Conservation (phyloP, 2,329 filamentous ascomycete genomes). For the Penicillium fuscoglaucum region DNA sequence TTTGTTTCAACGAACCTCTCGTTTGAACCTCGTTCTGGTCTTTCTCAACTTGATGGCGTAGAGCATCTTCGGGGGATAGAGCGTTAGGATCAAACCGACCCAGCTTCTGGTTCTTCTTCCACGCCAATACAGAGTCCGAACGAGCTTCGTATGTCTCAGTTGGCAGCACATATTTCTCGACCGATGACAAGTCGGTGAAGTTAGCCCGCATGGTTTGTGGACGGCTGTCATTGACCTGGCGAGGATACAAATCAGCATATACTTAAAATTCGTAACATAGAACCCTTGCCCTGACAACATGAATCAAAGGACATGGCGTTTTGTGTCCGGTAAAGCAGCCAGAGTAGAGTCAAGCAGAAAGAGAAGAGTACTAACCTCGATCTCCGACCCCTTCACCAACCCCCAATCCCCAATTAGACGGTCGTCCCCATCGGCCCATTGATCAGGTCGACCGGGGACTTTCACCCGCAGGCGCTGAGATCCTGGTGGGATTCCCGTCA, state of each 20-base stretch:
- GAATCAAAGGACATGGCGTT: background rate
- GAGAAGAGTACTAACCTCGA: constrained; percentile 39
- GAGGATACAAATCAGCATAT: constrained; percentile 1
- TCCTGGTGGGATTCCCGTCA: constrained; percentile 85
- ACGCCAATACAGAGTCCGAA: constrained; percentile 83
- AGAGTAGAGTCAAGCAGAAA: background rate
- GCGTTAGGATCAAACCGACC: constrained; percentile 91
- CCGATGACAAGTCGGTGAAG: constrained; percentile 75
- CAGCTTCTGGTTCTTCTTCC: constrained; percentile 94
- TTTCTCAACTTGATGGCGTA: constrained; percentile 65
- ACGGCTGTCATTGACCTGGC: constrained; percentile 75
- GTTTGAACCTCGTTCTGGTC: constrained; percentile 61
- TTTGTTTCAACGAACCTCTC: constrained; percentile 55
- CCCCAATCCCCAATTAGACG: constrained; percentile 56
- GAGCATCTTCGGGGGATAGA: constrained; percentile 69
- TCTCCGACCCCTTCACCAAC: constrained; percentile 44
- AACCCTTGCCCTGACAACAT: background rate
- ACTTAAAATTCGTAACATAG: background rate
- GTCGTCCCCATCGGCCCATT: constrained; percentile 71
- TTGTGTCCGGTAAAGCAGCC: background rate
- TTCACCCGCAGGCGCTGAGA: constrained; percentile 75
- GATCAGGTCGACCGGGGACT: constrained; percentile 59
- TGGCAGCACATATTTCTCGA: constrained; percentile 91
- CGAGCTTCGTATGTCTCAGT: constrained; percentile 80
- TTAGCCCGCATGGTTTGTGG: constrained; percentile 74